Conservation (phyloP, 2,329 filamentous ascomycete genomes). For the Alternaria hordeiaustralica region DNA sequence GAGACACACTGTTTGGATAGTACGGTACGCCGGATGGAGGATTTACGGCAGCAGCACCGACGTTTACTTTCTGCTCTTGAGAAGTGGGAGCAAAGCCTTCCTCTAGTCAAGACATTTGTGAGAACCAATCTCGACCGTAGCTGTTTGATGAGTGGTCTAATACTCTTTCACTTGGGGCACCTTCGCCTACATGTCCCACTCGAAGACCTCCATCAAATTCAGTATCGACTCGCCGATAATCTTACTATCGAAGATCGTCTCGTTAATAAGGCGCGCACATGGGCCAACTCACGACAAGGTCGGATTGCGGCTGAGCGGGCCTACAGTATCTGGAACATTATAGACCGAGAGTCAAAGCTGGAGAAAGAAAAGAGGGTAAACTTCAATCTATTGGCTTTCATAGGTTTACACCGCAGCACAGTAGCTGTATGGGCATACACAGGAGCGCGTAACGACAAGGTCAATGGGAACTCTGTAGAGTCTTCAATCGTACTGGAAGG, state of each 20-base stretch:
- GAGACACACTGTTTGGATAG: not conserved
- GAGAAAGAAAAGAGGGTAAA: not conserved
- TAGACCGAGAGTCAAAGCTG: not conserved
- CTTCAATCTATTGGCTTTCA: not conserved
- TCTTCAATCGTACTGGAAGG: not conserved
- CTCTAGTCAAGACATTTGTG: conserved; percentile 1
- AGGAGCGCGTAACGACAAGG: not conserved
- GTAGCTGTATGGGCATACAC: conserved; percentile 2
- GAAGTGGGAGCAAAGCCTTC: conserved; percentile 1
- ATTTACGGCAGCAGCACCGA: not conserved
- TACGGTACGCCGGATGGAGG: not conserved
- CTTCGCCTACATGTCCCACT: not conserved
- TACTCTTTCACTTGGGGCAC: conserved; percentile 1
- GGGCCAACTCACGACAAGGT: not conserved
- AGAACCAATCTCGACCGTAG: not conserved
- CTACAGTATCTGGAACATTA: not conserved
- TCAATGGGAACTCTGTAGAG: not conserved
- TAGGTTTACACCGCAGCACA: conserved; percentile 1
- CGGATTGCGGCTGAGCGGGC: not conserved
- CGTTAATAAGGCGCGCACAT: not conserved
- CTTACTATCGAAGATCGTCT: not conserved
- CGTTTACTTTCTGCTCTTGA: not conserved
- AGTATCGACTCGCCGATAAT: conserved; percentile 2
- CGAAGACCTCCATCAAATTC: conserved; percentile 5
- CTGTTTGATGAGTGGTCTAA: conserved; percentile 1